Evolutionary conservation across 164 flowering plant species (phyloP).

Genomic region (Aristolochia contorta): DNA sequence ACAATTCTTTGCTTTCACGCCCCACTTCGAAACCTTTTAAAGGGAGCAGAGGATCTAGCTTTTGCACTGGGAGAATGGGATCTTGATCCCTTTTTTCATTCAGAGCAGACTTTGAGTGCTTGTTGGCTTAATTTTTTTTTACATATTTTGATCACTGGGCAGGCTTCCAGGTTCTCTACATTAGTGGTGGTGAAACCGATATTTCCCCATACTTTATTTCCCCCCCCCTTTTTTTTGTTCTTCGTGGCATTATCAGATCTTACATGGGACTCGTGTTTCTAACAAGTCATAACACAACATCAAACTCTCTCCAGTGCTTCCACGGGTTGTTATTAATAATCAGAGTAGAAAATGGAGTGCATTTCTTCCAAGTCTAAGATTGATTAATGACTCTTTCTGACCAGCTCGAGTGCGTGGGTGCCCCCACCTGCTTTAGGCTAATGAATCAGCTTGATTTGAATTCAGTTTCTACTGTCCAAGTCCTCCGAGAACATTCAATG

Average conservation of each 20-base stretch:
- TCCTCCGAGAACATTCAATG: too few relatives aligned
- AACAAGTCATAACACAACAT: too few relatives aligned
- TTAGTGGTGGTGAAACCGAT: neutral
- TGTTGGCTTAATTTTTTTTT: too few relatives aligned
- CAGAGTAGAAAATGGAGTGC: neutral
- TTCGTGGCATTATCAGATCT: neutral
- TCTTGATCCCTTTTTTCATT: slow-evolving; percentile 9
- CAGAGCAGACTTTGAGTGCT: slow-evolving; percentile 3
- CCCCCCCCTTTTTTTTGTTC: too few relatives aligned
- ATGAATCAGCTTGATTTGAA: too few relatives aligned
- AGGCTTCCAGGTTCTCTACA: slow-evolving; percentile 10
- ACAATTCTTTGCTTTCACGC: slow-evolving; percentile 2
- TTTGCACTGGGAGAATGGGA: slow-evolving; percentile 10
- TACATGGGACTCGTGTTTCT: too few relatives aligned
- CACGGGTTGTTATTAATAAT: too few relatives aligned
- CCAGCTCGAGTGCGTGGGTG: neutral
- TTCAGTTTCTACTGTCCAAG: too few relatives aligned
- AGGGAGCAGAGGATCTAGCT: slow-evolving; percentile 10
- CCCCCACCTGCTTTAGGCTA: too few relatives aligned
- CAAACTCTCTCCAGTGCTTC: neutral
- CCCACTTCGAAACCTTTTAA: neutral
- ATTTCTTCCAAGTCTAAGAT: neutral
- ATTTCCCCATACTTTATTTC: neutral
- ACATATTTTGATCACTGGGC: neutral
- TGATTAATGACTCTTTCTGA: slow-evolving; percentile 3